Percentiles rank a stretch among this genome's conserved stretches.
Conservation (phyloP, 1,284 basidiomycete genomes). For the Uromyces viciae-fabae region DNA sequence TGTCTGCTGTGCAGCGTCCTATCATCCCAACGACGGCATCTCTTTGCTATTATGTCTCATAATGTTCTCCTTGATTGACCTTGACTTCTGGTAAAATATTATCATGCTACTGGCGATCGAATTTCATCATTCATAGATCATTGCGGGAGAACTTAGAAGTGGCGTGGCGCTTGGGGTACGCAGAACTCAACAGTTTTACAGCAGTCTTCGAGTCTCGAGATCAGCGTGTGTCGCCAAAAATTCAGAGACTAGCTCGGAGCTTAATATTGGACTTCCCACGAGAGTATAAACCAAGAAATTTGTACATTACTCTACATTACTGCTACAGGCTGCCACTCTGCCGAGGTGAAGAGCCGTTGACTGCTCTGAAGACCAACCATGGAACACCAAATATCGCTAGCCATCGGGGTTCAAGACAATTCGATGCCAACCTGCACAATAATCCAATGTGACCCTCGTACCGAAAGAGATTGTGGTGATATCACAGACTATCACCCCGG, state of each 20-base stretch:
- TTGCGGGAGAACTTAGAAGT: background rate
- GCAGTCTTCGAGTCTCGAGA: background rate
- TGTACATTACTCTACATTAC: background rate
- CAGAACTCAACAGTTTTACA: background rate
- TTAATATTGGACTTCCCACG: background rate
- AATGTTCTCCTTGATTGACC: background rate
- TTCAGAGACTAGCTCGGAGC: background rate
- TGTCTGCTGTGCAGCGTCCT: slow-evolving; percentile 12
- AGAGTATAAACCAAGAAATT: background rate
- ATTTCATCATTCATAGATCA: background rate
- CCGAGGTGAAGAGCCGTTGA: no score
- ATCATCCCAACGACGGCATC: background rate
- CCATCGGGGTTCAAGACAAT: slow-evolving; percentile 1
- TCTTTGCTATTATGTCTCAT: background rate
- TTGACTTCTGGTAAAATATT: background rate
- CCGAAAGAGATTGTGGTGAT: background rate
- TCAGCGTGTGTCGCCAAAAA: background rate
- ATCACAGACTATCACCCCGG: background rate
- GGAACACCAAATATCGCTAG: slow-evolving; percentile 26
- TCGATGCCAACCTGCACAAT: background rate
- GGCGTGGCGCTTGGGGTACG: background rate
- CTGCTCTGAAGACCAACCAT: background rate
- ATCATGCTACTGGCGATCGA: background rate
- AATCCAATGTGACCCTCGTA: background rate
- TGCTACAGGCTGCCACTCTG: background rate